Percentiles rank a stretch among this genome's conserved stretches.
These are phyloP conservation scores for Sporisorium scitamineum DNA, from an alignment of 1,284 basidiomycete genomes.

Conservation along the genomic window DNA sequence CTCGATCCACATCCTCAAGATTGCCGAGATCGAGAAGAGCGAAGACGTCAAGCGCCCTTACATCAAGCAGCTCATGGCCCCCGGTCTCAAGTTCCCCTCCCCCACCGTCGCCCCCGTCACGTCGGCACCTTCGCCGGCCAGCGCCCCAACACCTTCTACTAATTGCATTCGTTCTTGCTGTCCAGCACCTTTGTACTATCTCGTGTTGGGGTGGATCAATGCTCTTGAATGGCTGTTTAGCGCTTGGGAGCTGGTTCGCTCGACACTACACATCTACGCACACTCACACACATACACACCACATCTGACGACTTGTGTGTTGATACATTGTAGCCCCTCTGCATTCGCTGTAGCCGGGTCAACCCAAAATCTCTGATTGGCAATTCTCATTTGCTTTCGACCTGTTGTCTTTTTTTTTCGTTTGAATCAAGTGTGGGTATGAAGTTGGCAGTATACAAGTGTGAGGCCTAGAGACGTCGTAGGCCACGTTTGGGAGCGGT, in stretches of 20 bases:
- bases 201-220: background rate
- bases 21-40: constrained; percentile 91
- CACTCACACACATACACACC: constrained; percentile 2
- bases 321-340: background rate
- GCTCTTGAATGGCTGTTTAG: background rate
- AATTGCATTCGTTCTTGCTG: constrained; percentile 38
- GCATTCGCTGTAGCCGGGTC: background rate
- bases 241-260: background rate
- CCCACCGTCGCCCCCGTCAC: constrained; percentile 78
- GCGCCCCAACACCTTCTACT: constrained; percentile 72
- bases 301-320: constrained; percentile 3
- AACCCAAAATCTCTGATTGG: constrained; percentile 33
- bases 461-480: constrained; percentile 27
- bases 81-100: constrained; percentile 97
- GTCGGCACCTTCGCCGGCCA: constrained; percentile 70
- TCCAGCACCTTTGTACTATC: background rate
- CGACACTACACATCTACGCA: constrained; percentile 1
- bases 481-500: constrained; percentile 44
- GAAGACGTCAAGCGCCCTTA: constrained; percentile 86
- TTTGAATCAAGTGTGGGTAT: background rate
- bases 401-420: constrained; percentile 5
- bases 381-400: constrained; percentile 36
- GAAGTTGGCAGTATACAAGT: background rate
- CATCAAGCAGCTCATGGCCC: constrained; percentile 94
- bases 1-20: constrained; percentile 95